Percentiles rank a stretch among this genome's conserved stretches.
phyloP scores from a whole-genome alignment of 352 stramenopile species.

The Globisporangium rhizosaccharum region DNA sequence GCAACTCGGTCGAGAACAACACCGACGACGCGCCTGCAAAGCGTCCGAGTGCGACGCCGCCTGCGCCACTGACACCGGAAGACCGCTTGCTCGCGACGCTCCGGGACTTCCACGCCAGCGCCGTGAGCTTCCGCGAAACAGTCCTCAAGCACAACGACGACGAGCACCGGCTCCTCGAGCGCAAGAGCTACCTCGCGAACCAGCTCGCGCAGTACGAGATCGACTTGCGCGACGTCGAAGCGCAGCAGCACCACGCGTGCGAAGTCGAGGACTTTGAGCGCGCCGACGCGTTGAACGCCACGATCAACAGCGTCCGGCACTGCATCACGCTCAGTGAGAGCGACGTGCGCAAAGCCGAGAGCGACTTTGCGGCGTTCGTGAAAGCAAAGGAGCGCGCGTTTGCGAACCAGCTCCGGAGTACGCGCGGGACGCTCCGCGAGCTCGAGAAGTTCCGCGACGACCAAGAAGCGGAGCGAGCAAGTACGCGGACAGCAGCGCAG shows the following conservation, averaged over 20 bases:
- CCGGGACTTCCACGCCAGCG: constrained; percentile 69
- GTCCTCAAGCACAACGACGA: constrained; percentile 69
- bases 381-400: constrained; percentile 81
- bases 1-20: background rate
- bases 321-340: constrained; percentile 78
- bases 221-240: constrained; percentile 74
- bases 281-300: constrained; percentile 72
- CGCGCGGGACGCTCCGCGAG: constrained; percentile 60
- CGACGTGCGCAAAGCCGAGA: constrained; percentile 74
- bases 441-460: constrained; percentile 77
- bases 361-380: constrained; percentile 55
- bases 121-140: constrained; percentile 57
- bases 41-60: constrained; percentile 15
- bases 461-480: constrained; percentile 44
- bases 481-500: constrained; percentile 48
- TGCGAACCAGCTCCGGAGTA: constrained; percentile 68
- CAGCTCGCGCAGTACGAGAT: constrained; percentile 79
- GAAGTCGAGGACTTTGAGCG: constrained; percentile 85
- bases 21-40: constrained; percentile 15
- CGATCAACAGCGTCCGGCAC: constrained; percentile 77
- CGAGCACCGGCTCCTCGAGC: constrained; percentile 64
- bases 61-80: constrained; percentile 43
- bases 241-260: constrained; percentile 70
- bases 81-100: constrained; percentile 63
- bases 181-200: constrained; percentile 51